Evolutionary conservation across 2,329 filamentous ascomycete genomes (phyloP).

Genomic region (Fusarium chuoi): DNA sequence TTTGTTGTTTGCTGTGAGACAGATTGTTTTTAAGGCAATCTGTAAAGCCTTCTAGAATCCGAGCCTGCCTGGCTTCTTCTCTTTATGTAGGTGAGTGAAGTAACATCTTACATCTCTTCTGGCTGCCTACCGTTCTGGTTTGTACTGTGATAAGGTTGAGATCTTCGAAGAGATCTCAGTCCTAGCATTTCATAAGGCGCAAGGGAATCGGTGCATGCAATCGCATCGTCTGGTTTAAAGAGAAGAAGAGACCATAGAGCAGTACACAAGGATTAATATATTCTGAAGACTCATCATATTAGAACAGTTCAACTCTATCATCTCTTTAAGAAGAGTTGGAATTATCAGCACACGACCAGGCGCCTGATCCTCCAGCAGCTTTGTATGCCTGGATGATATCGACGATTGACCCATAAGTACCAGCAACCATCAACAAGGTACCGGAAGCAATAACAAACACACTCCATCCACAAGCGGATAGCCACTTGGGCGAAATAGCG

Average conservation of each 20-base stretch:
- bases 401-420: conserved; percentile 57
- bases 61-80: not conserved
- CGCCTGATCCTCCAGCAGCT: conserved; percentile 48
- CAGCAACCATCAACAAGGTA: conserved; percentile 55
- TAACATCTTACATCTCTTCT: not conserved
- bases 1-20: not conserved
- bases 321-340: conserved; percentile 44
- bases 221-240: accelerated
- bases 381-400: conserved; percentile 49
- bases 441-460: conserved; percentile 28
- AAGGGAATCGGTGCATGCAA: not conserved
- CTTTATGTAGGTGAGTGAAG: not conserved
- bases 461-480: conserved; percentile 9
- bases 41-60: not conserved
- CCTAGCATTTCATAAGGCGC: accelerated
- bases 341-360: conserved; percentile 57
- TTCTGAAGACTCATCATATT: too few species aligned
- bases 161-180: accelerated
- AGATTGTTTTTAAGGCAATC: not conserved
- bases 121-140: not conserved
- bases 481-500: not conserved
- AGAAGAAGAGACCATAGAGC: too few species aligned
- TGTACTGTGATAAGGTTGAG: accelerated
- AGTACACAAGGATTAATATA: too few species aligned
- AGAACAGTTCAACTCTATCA: too few species aligned